A percentile compares a stretch with the other conserved stretches of the same genome.
These are phyloP conservation scores for Aureobasidium sp. DNA, from an alignment of 2,329 filamentous ascomycete species.

Conservation along the genomic window DNA sequence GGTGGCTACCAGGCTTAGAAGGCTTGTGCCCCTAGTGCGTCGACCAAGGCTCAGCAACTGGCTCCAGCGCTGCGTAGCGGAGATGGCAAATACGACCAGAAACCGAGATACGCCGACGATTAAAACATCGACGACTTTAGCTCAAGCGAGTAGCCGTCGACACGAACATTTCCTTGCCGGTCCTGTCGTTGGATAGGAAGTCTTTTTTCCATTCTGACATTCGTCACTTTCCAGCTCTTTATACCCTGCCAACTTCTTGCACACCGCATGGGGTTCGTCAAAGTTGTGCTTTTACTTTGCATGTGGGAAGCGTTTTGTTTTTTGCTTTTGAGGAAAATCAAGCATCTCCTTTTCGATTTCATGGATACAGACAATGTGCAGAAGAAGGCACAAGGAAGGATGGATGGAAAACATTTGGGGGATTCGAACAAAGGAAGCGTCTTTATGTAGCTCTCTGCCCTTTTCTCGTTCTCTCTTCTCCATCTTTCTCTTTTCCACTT, in stretches of 20 bases:
- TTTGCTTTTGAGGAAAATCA: conserved; percentile 4
- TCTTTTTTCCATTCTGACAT: conserved; percentile 7
- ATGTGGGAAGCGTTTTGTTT: conserved; percentile 15
- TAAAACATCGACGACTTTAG: conserved; percentile 12
- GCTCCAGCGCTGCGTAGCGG: neutral
- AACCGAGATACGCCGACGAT: neutral
- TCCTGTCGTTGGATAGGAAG: conserved; percentile 13
- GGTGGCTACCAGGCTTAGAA: conserved; percentile 50
- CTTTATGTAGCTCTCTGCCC: conserved; percentile 10
- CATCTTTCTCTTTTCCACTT: neutral
- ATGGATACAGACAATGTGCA: conserved; percentile 9
- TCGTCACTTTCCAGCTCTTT: conserved; percentile 10
- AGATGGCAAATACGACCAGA: neutral
- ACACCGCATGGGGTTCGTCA: conserved; percentile 12
- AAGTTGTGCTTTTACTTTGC: conserved; percentile 14
- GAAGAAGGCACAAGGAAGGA: conserved; percentile 3
- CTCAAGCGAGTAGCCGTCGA: conserved; percentile 12
- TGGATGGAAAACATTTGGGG: conserved; percentile 8
- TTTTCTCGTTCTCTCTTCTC: neutral
- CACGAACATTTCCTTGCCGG: conserved; percentile 13
- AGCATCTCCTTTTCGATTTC: conserved; percentile 12
- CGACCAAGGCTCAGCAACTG: neutral
- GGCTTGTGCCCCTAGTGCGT: neutral
- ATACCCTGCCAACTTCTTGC: conserved; percentile 11
- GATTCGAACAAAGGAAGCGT: conserved; percentile 6